Conservation (phyloP, 1,139 yeast genomes). For the Dujonia santamariae region DNA sequence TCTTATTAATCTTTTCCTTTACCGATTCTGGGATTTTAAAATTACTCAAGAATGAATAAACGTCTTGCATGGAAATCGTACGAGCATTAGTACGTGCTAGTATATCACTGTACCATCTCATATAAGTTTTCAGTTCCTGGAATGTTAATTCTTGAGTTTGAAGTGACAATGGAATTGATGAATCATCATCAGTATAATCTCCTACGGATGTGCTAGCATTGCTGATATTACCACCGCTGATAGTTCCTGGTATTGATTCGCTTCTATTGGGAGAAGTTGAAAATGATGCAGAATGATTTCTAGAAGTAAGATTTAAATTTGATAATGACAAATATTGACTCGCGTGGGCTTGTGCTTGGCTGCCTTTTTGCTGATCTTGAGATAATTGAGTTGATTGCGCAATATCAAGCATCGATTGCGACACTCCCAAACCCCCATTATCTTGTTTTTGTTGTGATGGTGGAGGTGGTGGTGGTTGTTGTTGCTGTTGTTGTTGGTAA, state of each 20-base stretch:
- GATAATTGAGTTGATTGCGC: too few species aligned
- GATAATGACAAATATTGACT: neutral
- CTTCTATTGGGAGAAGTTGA: slow-evolving; percentile 4
- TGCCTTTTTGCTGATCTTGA: too few species aligned
- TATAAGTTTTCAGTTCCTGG: slow-evolving; percentile 67
- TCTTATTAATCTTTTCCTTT: slow-evolving; percentile 43
- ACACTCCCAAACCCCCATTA: neutral
- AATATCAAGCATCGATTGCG: too few species aligned
- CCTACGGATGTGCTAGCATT: neutral
- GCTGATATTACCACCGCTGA: neutral
- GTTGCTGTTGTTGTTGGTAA: neutral
- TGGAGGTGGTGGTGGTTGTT: neutral
- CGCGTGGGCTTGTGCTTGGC: slow-evolving; percentile 2
- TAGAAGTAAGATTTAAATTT: neutral
- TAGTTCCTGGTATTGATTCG: neutral
- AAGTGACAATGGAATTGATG: slow-evolving; percentile 55
- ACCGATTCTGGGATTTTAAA: slow-evolving; percentile 47
- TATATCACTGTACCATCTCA: slow-evolving; percentile 76
- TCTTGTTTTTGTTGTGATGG: neutral
- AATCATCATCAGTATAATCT: slow-evolving; percentile 11
- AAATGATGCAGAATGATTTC: slow-evolving; percentile 13
- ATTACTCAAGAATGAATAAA: slow-evolving; percentile 59
- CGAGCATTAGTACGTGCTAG: slow-evolving; percentile 55
- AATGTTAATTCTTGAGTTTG: slow-evolving; percentile 58
- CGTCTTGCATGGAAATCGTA: slow-evolving; percentile 58